phyloP scores from a whole-genome alignment of 2,329 filamentous ascomycete species.

The Scedosporium aurantiacum region DNA sequence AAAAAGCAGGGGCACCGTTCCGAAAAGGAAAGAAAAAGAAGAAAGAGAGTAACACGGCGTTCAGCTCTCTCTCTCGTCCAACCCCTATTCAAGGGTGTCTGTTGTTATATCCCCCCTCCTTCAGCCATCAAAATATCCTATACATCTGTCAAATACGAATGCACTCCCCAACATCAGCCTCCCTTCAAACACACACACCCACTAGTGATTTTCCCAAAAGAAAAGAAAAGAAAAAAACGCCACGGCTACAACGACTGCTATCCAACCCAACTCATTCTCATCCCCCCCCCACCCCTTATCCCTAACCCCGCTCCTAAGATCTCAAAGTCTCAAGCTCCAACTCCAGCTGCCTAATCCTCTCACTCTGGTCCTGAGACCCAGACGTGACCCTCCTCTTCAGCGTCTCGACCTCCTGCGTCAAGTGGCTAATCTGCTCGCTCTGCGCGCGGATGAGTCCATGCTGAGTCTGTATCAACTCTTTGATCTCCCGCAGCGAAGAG shows the following conservation, averaged over 20 bases:
- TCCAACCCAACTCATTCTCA: neutral
- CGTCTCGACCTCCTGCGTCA: slow-evolving; percentile 65
- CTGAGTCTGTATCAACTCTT: slow-evolving; percentile 64
- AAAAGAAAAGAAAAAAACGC: neutral
- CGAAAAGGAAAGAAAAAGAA: neutral
- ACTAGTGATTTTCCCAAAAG: neutral
- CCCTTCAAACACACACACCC: too few relatives aligned
- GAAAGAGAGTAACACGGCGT: neutral
- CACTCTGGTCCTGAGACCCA: slow-evolving; percentile 49
- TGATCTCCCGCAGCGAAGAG: slow-evolving; percentile 64
- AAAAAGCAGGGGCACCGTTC: neutral
- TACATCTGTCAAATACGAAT: too few relatives aligned
- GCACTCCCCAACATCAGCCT: too few relatives aligned
- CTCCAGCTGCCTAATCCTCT: slow-evolving; percentile 57
- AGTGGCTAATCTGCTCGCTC: slow-evolving; percentile 58
- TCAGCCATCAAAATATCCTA: too few relatives aligned
- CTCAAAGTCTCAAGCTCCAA: slow-evolving; percentile 54
- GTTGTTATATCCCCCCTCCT: too few relatives aligned
- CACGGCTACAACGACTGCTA: neutral
- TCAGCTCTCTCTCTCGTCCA: too few relatives aligned
- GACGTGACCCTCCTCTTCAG: slow-evolving; percentile 67
- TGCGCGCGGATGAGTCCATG: slow-evolving; percentile 68
- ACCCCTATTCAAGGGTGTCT: too few relatives aligned
- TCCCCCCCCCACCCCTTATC: neutral
- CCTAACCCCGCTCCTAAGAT: slow-evolving; percentile 27